Evolutionary conservation across 495 filamentous ascomycete species (phyloP).

Genomic region (Tuber indicum): DNA sequence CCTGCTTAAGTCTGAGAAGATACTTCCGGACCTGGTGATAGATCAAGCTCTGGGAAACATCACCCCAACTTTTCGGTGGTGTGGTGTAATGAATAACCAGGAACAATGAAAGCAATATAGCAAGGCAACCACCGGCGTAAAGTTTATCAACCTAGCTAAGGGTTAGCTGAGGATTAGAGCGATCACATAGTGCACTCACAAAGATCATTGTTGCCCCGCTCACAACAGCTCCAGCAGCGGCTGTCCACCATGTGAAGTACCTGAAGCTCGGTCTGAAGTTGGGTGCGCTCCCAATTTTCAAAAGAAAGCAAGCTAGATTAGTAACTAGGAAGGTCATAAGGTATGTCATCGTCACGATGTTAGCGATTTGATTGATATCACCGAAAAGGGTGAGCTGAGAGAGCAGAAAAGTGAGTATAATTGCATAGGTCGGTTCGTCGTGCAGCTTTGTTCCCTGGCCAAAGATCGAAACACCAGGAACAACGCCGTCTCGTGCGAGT

Average conservation of each 20-base stretch:
- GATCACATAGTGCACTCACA: conserved; percentile 38
- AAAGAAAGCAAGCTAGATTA: conserved; percentile 77
- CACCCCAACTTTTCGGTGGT: conserved; percentile 82
- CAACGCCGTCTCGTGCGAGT: conserved; percentile 68
- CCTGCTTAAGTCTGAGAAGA: conserved; percentile 68
- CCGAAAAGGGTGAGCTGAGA: conserved; percentile 76
- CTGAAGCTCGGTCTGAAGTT: conserved; percentile 85
- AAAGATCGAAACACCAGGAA: conserved; percentile 70
- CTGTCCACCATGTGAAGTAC: conserved; percentile 75
- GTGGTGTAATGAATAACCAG: conserved; percentile 77
- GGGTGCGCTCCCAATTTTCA: conserved; percentile 88
- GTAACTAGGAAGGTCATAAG: conserved; percentile 70
- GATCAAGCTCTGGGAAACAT: conserved; percentile 81
- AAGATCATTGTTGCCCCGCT: conserved; percentile 82
- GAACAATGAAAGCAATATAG: conserved; percentile 66
- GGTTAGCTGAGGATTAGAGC: conserved; percentile 9
- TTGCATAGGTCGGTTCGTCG: conserved; percentile 72
- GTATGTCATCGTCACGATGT: conserved; percentile 82
- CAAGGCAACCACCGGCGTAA: conserved; percentile 70
- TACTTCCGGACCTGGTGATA: conserved; percentile 92
- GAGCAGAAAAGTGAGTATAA: conserved; percentile 67
- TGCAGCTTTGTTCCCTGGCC: conserved; percentile 65
- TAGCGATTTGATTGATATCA: conserved; percentile 82
- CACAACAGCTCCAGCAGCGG: conserved; percentile 62
- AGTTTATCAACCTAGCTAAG: conserved; percentile 58